phyloP scores from a whole-genome alignment of 441 rosid genomes.

The Croton laevigatus region DNA sequence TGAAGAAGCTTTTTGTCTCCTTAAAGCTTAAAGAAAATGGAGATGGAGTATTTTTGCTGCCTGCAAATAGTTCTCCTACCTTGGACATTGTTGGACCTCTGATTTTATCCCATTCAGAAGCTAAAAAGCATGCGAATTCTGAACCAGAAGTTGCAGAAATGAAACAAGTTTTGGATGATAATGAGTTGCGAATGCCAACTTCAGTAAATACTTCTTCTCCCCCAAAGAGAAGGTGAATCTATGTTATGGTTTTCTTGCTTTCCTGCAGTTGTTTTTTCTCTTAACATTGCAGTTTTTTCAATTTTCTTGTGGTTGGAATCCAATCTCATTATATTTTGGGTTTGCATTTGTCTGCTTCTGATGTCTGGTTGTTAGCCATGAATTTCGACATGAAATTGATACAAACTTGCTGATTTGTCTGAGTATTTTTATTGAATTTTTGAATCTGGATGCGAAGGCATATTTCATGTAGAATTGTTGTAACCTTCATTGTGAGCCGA shows the following conservation, averaged over 20 bases:
- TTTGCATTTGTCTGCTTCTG: no score
- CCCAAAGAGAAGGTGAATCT: constrained; percentile 59
- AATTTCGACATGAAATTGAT: background rate
- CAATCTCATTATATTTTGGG: no score
- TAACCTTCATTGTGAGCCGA: background rate
- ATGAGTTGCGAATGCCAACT: constrained; percentile 26
- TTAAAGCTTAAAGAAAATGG: constrained; percentile 62
- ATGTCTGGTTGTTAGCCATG: background rate
- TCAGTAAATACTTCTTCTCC: constrained; percentile 43
- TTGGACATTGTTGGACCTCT: constrained; percentile 59
- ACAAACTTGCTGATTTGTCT: background rate
- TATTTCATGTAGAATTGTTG: background rate
- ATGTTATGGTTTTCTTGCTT: no score
- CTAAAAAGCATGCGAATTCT: constrained; percentile 30
- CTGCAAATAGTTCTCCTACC: constrained; percentile 47
- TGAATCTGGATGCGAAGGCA: background rate
- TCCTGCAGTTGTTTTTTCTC: background rate
- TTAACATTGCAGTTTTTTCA: background rate
- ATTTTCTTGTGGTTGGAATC: background rate
- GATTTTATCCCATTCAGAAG: constrained; percentile 38
- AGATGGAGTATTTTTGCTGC: constrained; percentile 62
- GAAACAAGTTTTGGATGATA: constrained; percentile 31
- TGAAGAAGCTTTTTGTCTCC: constrained; percentile 67
- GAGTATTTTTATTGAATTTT: background rate
- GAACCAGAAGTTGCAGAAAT: constrained; percentile 23